Evolutionary conservation across 2,329 filamentous ascomycete genomes (phyloP).

Genomic region (Spiromastix sp.): DNA sequence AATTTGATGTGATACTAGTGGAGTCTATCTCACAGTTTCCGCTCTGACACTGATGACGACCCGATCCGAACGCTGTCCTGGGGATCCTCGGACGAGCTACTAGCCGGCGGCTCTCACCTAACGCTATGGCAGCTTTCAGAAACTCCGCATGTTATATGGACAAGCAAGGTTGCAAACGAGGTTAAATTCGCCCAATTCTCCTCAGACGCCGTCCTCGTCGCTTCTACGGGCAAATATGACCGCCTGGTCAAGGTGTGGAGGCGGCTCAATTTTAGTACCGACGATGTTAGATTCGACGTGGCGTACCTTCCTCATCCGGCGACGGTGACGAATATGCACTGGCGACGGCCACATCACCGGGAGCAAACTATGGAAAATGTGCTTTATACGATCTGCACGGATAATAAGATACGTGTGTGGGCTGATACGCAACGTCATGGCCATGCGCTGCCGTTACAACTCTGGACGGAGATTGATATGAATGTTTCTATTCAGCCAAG

Average conservation of each 20-base stretch:
- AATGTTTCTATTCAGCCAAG: constrained; percentile 56
- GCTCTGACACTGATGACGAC: constrained; percentile 31
- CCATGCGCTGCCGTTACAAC: constrained; percentile 55
- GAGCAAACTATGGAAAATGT: constrained; percentile 78
- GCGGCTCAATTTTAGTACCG: constrained; percentile 68
- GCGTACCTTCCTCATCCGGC: constrained; percentile 79
- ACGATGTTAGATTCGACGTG: constrained; percentile 80
- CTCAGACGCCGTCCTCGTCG: constrained; percentile 78
- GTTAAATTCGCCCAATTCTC: constrained; percentile 69
- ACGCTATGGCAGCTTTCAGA: constrained; percentile 55
- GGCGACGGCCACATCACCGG: constrained; percentile 67
- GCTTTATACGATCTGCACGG: constrained; percentile 78
- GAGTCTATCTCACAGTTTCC: constrained; percentile 46
- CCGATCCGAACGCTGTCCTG: constrained; percentile 61
- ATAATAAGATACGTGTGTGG: constrained; percentile 76
- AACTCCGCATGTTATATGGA: constrained; percentile 52
- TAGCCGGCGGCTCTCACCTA: constrained; percentile 62
- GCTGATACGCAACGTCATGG: constrained; percentile 62
- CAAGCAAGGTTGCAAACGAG: constrained; percentile 59
- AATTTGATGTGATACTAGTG: constrained; percentile 32
- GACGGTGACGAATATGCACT: constrained; percentile 71
- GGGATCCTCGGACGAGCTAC: constrained; percentile 75
- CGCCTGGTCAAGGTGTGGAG: constrained; percentile 88
- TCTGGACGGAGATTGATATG: constrained; percentile 76
- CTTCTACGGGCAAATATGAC: constrained; percentile 68